phyloP scores from a whole-genome alignment of 2,329 filamentous ascomycete species.

The Colletotrichum tofieldiae region DNA sequence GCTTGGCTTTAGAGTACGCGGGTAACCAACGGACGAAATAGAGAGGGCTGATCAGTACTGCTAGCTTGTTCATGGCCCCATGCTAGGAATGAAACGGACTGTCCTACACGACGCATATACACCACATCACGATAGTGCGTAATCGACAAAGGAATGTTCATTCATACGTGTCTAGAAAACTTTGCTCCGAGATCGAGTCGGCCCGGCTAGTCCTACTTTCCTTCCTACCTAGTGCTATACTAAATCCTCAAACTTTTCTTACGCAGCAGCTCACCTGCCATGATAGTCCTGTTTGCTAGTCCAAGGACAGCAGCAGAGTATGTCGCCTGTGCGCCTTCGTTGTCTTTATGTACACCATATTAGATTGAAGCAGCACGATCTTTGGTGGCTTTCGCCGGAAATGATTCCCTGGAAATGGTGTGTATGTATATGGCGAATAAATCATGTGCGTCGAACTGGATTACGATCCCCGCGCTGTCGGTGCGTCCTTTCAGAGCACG shows the following conservation, averaged over 20 bases:
- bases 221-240: background rate
- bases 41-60: background rate
- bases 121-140: background rate
- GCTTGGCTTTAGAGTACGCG: no score
- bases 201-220: slow-evolving; percentile 10
- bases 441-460: slow-evolving; percentile 42
- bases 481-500: background rate
- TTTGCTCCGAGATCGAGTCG: background rate
- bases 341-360: slow-evolving; percentile 29
- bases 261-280: slow-evolving; percentile 3
- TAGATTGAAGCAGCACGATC: slow-evolving; percentile 22
- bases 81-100: background rate
- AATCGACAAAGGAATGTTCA: slow-evolving; percentile 38
- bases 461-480: slow-evolving; percentile 20
- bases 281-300: slow-evolving; percentile 16
- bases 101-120: background rate
- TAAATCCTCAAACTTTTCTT: slow-evolving; percentile 28
- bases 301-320: background rate
- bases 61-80: background rate
- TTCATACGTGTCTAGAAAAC: slow-evolving; percentile 36
- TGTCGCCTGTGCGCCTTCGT: slow-evolving; percentile 16
- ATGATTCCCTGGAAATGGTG: background rate
- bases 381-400: background rate
- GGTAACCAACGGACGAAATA: no score
- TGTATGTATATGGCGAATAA: slow-evolving; percentile 38